phyloP scores from a whole-genome alignment of 2,329 filamentous ascomycete genomes.

The Colletotrichum viniferum region DNA sequence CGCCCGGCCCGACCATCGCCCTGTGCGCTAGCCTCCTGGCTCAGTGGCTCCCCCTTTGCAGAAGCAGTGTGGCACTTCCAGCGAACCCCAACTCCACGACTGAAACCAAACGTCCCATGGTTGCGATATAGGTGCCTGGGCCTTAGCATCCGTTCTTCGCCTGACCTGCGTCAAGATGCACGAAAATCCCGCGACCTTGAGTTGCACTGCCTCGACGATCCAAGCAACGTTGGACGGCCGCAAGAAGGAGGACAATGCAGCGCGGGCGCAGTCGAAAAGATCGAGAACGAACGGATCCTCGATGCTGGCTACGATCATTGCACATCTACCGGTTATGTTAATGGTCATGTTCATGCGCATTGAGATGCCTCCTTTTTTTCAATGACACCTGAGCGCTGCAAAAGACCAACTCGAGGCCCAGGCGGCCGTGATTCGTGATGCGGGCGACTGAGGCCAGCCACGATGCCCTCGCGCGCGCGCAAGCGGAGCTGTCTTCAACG shows the following conservation, averaged over 20 bases:
- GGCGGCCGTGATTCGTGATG: neutral
- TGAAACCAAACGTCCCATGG: constrained; percentile 19
- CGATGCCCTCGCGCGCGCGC: neutral
- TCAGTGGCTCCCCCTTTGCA: neutral
- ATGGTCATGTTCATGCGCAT: neutral
- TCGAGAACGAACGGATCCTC: neutral
- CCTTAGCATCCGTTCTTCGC: constrained; percentile 11
- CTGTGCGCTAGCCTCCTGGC: constrained; percentile 8
- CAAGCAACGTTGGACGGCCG: constrained; percentile 1
- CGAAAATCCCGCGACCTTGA: neutral
- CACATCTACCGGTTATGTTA: neutral
- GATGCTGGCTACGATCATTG: neutral
- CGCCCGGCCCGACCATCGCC: neutral
- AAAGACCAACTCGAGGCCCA: neutral
- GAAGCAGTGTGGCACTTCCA: neutral
- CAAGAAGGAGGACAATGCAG: neutral
- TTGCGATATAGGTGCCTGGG: constrained; percentile 1
- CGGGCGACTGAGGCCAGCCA: neutral
- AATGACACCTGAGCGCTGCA: neutral
- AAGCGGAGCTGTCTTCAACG: neutral
- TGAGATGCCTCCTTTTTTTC: neutral
- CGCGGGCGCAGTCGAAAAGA: neutral
- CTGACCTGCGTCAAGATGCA: neutral
- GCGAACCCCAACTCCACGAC: constrained; percentile 5
- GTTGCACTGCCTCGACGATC: constrained; percentile 16